Percentiles rank a stretch among this genome's conserved stretches.
phyloP scores from a whole-genome alignment of 768 basidiomycete genomes.

The Agaricus subrufescens region DNA sequence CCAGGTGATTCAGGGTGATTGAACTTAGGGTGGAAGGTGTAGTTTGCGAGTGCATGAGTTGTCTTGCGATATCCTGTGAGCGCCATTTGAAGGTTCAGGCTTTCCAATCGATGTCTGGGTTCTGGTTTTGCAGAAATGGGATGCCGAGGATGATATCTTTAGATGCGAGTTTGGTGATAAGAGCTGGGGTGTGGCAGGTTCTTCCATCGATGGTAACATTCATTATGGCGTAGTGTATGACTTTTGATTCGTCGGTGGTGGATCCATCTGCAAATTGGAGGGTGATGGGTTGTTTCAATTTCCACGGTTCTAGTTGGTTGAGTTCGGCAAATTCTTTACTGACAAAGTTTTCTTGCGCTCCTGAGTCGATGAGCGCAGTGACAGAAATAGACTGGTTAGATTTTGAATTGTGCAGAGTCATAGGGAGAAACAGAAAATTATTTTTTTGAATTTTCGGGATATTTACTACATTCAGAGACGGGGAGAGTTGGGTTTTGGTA shows the following conservation, averaged over 20 bases:
- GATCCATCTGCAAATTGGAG: background rate
- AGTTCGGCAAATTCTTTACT: background rate
- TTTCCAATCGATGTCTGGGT: slow-evolving; percentile 12
- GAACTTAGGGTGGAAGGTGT: background rate
- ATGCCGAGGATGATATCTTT: slow-evolving; percentile 9
- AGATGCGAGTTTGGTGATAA: slow-evolving; percentile 9
- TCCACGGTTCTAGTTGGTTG: background rate
- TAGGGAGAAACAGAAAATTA: background rate
- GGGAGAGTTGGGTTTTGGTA: too few relatives aligned
- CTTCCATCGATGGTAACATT: background rate
- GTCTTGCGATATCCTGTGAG: background rate
- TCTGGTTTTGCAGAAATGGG: slow-evolving; percentile 4
- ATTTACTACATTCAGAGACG: background rate
- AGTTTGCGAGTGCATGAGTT: background rate
- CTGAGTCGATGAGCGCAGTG: slow-evolving; percentile 7
- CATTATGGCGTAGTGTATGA: background rate
- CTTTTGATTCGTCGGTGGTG: background rate
- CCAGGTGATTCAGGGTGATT: background rate
- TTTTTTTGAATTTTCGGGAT: background rate
- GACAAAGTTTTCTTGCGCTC: slow-evolving; percentile 14
- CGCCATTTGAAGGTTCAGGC: background rate
- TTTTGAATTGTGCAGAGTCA: background rate
- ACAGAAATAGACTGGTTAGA: background rate
- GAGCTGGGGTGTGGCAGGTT: background rate
- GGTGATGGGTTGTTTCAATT: background rate